Evolutionary conservation across 768 basidiomycete genomes (phyloP).

Genomic region (Dioszegia aurantiaca): DNA sequence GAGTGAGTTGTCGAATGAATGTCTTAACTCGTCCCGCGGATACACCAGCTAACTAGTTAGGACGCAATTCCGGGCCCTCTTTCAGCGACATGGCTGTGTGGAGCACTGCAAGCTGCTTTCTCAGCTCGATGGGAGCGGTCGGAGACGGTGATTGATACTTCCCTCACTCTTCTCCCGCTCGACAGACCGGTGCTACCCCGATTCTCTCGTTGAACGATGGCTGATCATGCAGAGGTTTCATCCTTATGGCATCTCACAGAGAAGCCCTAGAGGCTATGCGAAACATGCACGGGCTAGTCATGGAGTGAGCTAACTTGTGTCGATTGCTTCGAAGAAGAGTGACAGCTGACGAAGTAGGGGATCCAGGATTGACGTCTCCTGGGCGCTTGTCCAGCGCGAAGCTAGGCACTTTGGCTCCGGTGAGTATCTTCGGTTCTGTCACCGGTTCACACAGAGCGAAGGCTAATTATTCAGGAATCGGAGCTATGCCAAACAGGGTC

Average conservation of each 20-base stretch:
- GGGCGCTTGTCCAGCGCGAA: slow-evolving; percentile 42
- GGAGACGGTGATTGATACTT: slow-evolving; percentile 31
- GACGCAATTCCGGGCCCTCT: slow-evolving; percentile 31
- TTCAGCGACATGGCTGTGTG: slow-evolving; percentile 31
- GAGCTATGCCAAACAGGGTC: slow-evolving; percentile 34
- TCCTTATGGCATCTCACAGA: slow-evolving; percentile 39
- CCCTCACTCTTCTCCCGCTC: background rate
- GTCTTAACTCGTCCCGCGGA: background rate
- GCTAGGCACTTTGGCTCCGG: slow-evolving; percentile 23
- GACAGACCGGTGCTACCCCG: too few relatives aligned
- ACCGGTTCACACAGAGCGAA: too few relatives aligned
- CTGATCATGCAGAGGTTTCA: slow-evolving; percentile 31
- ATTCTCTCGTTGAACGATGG: background rate
- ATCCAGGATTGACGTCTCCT: slow-evolving; percentile 39
- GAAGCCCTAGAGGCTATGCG: slow-evolving; percentile 39
- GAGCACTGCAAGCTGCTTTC: slow-evolving; percentile 40
- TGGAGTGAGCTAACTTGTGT: slow-evolving; percentile 43
- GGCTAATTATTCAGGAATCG: slow-evolving; percentile 16
- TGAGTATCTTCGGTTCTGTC: slow-evolving; percentile 8
- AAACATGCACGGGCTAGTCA: slow-evolving; percentile 28
- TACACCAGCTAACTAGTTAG: slow-evolving; percentile 3
- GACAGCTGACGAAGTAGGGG: slow-evolving; percentile 22
- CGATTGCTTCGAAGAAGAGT: background rate
- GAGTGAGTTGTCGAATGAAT: slow-evolving; percentile 25
- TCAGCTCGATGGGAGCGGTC: slow-evolving; percentile 39